A percentile compares a stretch with the other conserved stretches of the same genome.
Evolutionary conservation across 139 green algal species (phyloP).

Genomic region (Haematococcus sp.): DNA sequence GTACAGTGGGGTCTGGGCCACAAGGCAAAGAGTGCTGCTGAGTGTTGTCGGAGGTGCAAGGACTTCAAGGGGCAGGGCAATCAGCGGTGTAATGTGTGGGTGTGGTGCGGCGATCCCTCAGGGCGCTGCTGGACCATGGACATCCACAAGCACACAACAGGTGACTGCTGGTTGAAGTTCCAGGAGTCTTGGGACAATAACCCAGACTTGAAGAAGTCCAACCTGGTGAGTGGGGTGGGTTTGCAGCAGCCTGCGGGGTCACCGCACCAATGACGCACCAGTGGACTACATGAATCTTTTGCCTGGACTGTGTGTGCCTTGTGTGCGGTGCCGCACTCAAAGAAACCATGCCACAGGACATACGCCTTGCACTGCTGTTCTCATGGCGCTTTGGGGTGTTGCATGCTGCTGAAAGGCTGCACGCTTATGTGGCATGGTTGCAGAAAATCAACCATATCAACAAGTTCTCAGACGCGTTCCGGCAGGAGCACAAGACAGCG

Average conservation of each 20-base stretch:
- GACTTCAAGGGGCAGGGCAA: background rate
- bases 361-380: too few relatives aligned
- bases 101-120: constrained; percentile 5
- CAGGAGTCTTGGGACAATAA: background rate
- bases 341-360: too few relatives aligned
- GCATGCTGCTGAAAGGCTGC: too few relatives aligned
- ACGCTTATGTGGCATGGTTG: too few relatives aligned
- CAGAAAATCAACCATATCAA: background rate
- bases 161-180: constrained; percentile 6
- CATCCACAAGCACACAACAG: constrained; percentile 2
- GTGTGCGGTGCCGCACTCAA: background rate
- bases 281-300: too few relatives aligned
- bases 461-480: background rate
- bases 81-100: constrained; percentile 1
- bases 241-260: background rate
- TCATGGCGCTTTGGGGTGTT: too few relatives aligned
- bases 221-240: background rate
- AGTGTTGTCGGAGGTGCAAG: background rate
- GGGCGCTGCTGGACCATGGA: background rate
- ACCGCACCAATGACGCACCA: too few relatives aligned
- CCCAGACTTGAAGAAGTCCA: background rate
- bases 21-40: background rate
- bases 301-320: too few relatives aligned
- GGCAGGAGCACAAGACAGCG: constrained; percentile 7
- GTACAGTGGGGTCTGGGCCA: constrained; percentile 4